phyloP scores from a whole-genome alignment of 2,329 filamentous ascomycete genomes.

The Claviceps sp. region DNA sequence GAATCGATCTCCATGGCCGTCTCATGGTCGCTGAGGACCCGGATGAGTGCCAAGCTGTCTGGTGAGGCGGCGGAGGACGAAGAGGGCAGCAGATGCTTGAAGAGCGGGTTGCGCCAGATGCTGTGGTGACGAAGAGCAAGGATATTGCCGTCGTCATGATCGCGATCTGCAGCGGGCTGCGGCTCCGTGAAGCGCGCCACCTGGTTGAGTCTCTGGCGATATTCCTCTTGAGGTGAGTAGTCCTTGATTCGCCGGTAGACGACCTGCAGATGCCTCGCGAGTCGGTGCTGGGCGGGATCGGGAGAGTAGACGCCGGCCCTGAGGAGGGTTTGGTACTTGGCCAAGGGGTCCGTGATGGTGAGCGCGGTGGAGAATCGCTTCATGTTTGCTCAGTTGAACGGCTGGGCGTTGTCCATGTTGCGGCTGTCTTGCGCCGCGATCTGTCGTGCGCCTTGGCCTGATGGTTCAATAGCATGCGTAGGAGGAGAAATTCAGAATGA shows the following conservation, averaged over 20 bases:
- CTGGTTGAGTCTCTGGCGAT: constrained; percentile 49
- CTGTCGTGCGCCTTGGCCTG: neutral
- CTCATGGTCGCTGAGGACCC: constrained; percentile 57
- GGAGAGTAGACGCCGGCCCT: constrained; percentile 52
- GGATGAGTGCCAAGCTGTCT: constrained; percentile 51
- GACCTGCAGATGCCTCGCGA: constrained; percentile 65
- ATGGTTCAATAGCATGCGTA: neutral
- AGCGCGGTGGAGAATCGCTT: constrained; percentile 33
- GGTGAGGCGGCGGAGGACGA: constrained; percentile 29
- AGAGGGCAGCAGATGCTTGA: constrained; percentile 44
- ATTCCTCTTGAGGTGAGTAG: constrained; percentile 61
- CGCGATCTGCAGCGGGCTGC: constrained; percentile 13
- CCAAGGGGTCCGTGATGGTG: constrained; percentile 57
- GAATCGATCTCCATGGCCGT: constrained; percentile 58
- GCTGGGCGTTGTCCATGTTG: constrained; percentile 1
- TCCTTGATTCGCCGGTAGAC: constrained; percentile 65
- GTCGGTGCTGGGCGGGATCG: constrained; percentile 58
- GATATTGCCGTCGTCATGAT: constrained; percentile 19
- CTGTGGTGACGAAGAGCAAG: constrained; percentile 41
- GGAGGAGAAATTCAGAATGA: too few relatives aligned
- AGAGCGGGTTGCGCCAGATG: constrained; percentile 44
- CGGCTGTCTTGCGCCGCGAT: too few relatives aligned
- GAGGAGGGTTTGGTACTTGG: constrained; percentile 61
- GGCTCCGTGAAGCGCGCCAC: constrained; percentile 35
- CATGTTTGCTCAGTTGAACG: constrained; percentile 10